phyloP scores from a whole-genome alignment of 768 basidiomycete species.

The Suillus tomentosus region DNA sequence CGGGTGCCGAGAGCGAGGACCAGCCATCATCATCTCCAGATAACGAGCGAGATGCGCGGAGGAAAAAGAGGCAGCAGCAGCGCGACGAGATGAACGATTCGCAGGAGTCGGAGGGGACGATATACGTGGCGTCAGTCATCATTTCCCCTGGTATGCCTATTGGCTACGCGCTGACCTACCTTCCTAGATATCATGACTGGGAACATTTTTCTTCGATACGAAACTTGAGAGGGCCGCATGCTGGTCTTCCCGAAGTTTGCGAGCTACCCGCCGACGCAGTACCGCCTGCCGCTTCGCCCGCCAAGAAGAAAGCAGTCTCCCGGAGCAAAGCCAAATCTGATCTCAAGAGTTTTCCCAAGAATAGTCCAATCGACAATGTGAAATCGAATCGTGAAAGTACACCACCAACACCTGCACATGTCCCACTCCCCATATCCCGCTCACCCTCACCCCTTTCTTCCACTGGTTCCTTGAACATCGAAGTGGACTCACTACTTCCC shows the following conservation, averaged over 20 bases:
- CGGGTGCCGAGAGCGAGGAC: conserved; percentile 49
- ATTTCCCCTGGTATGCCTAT: conserved; percentile 15
- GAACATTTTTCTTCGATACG: conserved; percentile 95
- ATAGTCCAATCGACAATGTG: conserved; percentile 24
- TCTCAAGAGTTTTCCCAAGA: conserved; percentile 22
- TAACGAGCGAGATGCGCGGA: conserved; percentile 6
- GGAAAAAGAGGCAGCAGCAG: conserved; percentile 21
- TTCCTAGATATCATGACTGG: conserved; percentile 83
- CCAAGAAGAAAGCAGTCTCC: conserved; percentile 38
- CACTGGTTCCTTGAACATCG: conserved; percentile 24
- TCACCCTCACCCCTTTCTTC: conserved; percentile 39
- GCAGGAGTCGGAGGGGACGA: conserved; percentile 47
- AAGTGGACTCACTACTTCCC: conserved; percentile 31
- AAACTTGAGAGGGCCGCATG: conserved; percentile 81
- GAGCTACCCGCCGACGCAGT: conserved; percentile 47
- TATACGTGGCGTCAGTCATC: conserved; percentile 82
- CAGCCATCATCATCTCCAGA: conserved; percentile 23
- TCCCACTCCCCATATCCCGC: conserved; percentile 42
- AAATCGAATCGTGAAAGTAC: conserved; percentile 27
- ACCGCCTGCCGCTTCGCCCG: conserved; percentile 31
- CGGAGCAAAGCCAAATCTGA: conserved; percentile 31
- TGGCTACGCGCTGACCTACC: conserved; percentile 17
- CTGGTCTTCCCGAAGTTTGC: conserved; percentile 64
- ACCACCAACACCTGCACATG: conserved; percentile 30
- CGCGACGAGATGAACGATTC: conserved; percentile 35